phyloP scores from a whole-genome alignment of 129 eudicot species.

The Flaveria sonorensis region DNA sequence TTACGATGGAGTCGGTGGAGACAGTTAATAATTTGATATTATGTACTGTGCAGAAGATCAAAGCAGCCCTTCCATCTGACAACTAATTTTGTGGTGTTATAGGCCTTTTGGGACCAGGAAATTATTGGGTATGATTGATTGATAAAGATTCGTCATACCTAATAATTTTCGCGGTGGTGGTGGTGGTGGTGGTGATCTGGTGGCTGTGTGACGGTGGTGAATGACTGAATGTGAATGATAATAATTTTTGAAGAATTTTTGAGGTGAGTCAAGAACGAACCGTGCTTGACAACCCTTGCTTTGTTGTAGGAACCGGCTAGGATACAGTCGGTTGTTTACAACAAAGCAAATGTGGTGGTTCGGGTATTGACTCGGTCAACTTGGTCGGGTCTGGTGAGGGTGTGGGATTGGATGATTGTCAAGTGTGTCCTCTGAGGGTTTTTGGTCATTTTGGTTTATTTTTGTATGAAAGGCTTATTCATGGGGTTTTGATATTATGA shows the following conservation, averaged over 20 bases:
- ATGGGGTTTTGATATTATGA: slow-evolving; percentile 32
- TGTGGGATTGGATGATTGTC: slow-evolving; percentile 22
- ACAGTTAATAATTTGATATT: slow-evolving; percentile 93
- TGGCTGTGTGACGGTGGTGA: no score
- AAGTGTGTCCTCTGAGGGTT: slow-evolving; percentile 30
- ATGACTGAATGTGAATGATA: slow-evolving; percentile 27
- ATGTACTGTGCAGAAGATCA: slow-evolving; percentile 93
- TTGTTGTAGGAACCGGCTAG: slow-evolving; percentile 23
- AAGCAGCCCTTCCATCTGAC: slow-evolving; percentile 80
- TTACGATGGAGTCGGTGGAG: slow-evolving; percentile 94
- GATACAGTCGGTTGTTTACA: not conserved
- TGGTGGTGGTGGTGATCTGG: not conserved
- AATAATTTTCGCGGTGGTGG: slow-evolving; percentile 30
- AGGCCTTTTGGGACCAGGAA: slow-evolving; percentile 19
- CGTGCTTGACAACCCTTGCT: slow-evolving; percentile 61
- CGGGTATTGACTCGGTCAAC: slow-evolving; percentile 98
- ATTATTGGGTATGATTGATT: slow-evolving; percentile 32
- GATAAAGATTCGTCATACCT: slow-evolving; percentile 25
- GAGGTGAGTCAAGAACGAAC: slow-evolving; percentile 99
- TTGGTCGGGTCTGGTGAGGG: slow-evolving; percentile 33
- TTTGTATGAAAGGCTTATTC: slow-evolving; percentile 46
- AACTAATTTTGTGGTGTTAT: slow-evolving; percentile 39
- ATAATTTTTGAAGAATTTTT: slow-evolving; percentile 29
- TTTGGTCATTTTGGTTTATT: slow-evolving; percentile 20
- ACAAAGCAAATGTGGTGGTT: slow-evolving; percentile 82